Base-by-base conservation (phyloP, 2,329 filamentous ascomycete species). In the Curvularia lunata region DNA sequence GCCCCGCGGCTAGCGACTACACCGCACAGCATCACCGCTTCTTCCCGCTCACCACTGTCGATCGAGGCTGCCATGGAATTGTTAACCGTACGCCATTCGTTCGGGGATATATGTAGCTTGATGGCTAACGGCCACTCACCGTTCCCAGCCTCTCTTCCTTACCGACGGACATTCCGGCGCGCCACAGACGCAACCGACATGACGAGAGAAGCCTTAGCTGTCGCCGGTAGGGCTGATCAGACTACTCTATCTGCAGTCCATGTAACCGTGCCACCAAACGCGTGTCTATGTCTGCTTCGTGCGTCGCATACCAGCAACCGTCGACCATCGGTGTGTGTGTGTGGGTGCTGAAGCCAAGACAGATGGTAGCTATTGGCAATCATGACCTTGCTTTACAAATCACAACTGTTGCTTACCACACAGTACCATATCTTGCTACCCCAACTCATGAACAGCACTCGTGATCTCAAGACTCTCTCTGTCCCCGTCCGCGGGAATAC, bases 191-290 rank as follows among this genome's bases (percentile, higher is more conserved):
- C 43, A 46, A 19, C 43, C 27, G 18, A 21, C 16, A 3, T 46
- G 43, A 46, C 32, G 43, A 46, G 43, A 46, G 43, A 19, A 12
- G 41, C 21, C 41, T n/a, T 13, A 4, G 13, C 27, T 19, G 27
- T 19, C n/a, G 43, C 18, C 28, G 19, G 27, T 46, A 46, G 43
- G 43, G 43, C 43, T 46, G 43, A 46, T 46, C 32, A 46, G 30
- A 25, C 18, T 30, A 46, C 18, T 13, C 18, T 19, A 46, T 16
- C 27, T 46, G 27, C 43, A 46, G 43, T 16, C 25, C 28, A 27
- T 27, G 25, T 27, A n/a, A 45, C 13, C 25, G 23, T 45, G 42
- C 25, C 16, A 28, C n/a, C n/a, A 21, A 30, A 18, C 18, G 42
- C 13, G 13, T 30, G 43, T 27, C 25, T 28, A 12, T 25, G 18